Conservation (phyloP, 176 grass and related monocot genomes). For the Ampelocalamus luodianensis region DNA sequence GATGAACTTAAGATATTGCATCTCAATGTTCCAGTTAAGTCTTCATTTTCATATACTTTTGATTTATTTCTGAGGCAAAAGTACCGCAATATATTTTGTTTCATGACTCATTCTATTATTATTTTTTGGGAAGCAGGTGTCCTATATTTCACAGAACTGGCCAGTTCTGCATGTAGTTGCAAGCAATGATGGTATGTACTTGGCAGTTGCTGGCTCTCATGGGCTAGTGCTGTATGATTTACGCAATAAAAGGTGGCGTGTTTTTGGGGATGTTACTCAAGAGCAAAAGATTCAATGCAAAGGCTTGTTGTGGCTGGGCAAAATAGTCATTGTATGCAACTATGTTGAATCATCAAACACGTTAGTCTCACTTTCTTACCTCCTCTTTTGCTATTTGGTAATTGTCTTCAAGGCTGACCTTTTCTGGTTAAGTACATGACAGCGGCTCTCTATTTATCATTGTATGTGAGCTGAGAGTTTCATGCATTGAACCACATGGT, state of each 20-base stretch:
- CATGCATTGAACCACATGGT: not conserved
- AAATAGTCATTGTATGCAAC: constrained; percentile 96
- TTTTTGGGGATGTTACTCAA: constrained; percentile 98
- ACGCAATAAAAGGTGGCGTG: constrained; percentile 88
- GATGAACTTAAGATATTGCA: constrained; percentile 96
- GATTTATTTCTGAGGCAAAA: constrained; percentile 37
- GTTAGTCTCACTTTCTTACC: constrained; percentile 55
- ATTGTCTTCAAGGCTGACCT: not conserved
- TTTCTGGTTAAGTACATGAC: constrained; percentile 2
- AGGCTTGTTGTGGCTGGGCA: constrained; percentile 93
- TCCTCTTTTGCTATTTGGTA: constrained; percentile 22
- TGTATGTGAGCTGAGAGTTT: constrained; percentile 14
- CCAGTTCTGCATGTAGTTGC: constrained; percentile 91
- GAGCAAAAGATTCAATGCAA: constrained; percentile 99
- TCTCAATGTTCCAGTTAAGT: constrained; percentile 96
- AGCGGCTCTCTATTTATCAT: constrained; percentile 24
- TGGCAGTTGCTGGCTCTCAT: constrained; percentile 85
- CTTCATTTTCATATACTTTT: constrained; percentile 36
- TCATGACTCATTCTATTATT: constrained; percentile 25
- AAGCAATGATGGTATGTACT: constrained; percentile 89
- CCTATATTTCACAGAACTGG: constrained; percentile 99
- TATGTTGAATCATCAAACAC: constrained; percentile 80
- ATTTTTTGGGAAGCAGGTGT: constrained; percentile 62
- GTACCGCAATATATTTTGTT: constrained; percentile 20
- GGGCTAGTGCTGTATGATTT: constrained; percentile 94